phyloP scores from a whole-genome alignment of 352 stramenopile genomes.

The Globisporangium echinulatum region DNA sequence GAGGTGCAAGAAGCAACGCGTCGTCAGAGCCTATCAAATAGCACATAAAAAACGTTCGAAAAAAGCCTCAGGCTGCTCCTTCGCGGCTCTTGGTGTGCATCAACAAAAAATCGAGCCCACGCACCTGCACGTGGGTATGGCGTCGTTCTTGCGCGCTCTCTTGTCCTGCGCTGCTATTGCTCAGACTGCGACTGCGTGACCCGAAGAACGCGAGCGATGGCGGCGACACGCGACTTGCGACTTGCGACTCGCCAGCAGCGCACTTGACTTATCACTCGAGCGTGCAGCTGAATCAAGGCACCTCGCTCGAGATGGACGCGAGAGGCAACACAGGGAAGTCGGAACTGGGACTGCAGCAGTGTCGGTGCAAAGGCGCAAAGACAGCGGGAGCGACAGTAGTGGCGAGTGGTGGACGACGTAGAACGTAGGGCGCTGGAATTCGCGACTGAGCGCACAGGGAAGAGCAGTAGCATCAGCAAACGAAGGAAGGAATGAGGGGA shows the following conservation, averaged over 20 bases:
- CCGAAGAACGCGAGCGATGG: background rate
- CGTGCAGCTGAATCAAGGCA: background rate
- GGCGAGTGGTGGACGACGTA: background rate
- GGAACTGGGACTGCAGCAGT: background rate
- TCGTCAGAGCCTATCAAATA: background rate
- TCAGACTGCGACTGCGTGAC: background rate
- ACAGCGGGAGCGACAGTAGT: background rate
- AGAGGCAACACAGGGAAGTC: no score
- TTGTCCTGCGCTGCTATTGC: background rate
- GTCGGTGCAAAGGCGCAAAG: background rate
- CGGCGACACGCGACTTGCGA: background rate
- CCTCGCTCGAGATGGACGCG: background rate
- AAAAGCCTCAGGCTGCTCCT: background rate
- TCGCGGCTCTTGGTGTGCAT: conserved; percentile 6
- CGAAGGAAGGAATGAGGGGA: no score
- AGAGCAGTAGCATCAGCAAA: no score
- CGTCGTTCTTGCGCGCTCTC: background rate
- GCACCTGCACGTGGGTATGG: conserved; percentile 5
- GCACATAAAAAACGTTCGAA: background rate
- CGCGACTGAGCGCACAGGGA: background rate
- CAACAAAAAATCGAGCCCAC: conserved; percentile 5
- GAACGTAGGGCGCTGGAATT: background rate
- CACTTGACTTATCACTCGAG: conserved; percentile 3
- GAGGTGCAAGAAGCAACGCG: background rate
- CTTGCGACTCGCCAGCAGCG: background rate